These are phyloP conservation scores for Starmerella riodocensis DNA, from an alignment of 805 yeast species.

Conservation along the genomic window DNA sequence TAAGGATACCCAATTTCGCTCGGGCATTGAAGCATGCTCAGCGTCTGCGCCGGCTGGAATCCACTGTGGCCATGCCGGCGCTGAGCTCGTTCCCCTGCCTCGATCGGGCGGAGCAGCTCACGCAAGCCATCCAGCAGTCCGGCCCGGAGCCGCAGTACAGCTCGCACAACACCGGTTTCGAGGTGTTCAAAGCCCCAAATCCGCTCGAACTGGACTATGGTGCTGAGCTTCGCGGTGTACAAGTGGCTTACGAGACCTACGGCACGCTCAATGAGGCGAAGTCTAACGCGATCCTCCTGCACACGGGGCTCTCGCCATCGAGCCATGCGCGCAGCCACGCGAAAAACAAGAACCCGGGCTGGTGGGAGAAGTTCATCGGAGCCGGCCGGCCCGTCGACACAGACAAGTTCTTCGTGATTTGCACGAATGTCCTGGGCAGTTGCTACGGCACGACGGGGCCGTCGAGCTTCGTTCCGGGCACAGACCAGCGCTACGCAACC, in stretches of 20 bases:
- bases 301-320: conserved; percentile 86
- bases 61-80: too few relatives aligned
- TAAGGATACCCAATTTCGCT: too few relatives aligned
- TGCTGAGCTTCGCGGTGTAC: conserved; percentile 55
- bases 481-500: conserved; percentile 59
- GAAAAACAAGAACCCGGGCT: conserved; percentile 58
- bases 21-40: too few relatives aligned
- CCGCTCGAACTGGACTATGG: conserved; percentile 69
- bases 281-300: conserved; percentile 65
- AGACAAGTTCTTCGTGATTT: conserved; percentile 62
- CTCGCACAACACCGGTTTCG: conserved; percentile 48
- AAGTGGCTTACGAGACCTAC: conserved; percentile 91
- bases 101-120: conserved; percentile 50
- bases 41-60: too few relatives aligned
- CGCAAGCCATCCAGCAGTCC: conserved; percentile 32
- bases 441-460: conserved; percentile 96
- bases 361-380: conserved; percentile 95
- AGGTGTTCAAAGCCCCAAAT: conserved; percentile 30
- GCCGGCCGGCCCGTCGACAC: conserved; percentile 70
- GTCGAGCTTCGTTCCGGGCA: conserved; percentile 60
- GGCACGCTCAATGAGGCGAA: conserved; percentile 51
- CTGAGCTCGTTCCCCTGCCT: conserved; percentile 85
- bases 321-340: conserved; percentile 81
- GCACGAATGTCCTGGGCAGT: conserved; percentile 88
- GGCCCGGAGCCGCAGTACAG: conserved; percentile 85